phyloP scores from a whole-genome alignment of 2,329 filamentous ascomycete genomes.

The Zopfia rhizophila region DNA sequence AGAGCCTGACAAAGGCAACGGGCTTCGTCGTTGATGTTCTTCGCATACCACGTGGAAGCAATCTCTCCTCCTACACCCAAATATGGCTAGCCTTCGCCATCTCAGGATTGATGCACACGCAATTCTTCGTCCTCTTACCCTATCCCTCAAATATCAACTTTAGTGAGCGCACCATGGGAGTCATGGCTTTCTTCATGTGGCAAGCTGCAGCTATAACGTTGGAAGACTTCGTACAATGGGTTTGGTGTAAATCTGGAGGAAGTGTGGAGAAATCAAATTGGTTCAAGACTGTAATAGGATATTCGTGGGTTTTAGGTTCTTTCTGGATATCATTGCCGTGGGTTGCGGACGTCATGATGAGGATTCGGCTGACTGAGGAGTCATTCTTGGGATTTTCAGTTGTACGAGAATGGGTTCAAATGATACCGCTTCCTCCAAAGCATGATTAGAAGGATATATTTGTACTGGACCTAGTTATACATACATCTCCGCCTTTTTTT shows the following conservation, averaged over 20 bases:
- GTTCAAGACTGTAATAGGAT: conserved; percentile 3
- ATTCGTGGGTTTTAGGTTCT: conserved; percentile 12
- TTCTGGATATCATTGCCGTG: conserved; percentile 14
- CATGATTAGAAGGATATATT: too few species aligned
- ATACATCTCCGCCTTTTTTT: too few species aligned
- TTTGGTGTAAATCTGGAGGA: conserved; percentile 5
- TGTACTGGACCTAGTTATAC: too few species aligned
- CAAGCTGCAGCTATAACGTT: conserved; percentile 21
- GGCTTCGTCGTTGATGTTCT: conserved; percentile 5
- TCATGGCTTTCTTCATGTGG: conserved; percentile 26
- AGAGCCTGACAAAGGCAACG: conserved; percentile 6
- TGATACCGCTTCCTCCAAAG: too few species aligned
- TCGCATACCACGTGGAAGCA: conserved; percentile 10
- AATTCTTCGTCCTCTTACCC: conserved; percentile 15
- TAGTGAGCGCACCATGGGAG: conserved; percentile 11
- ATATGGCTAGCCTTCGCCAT: conserved; percentile 18
- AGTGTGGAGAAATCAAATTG: background rate
- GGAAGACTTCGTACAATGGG: conserved; percentile 20
- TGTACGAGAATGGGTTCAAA: too few species aligned
- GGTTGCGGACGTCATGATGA: conserved; percentile 16
- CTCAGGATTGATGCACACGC: conserved; percentile 21
- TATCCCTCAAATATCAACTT: conserved; percentile 15
- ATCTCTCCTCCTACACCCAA: conserved; percentile 13
- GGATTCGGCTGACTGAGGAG: conserved; percentile 11
- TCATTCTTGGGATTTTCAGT: background rate